A percentile compares a stretch with the other conserved stretches of the same genome.
Conservation (phyloP, 2,329 filamentous ascomycete species). For the Cladosporium austrohemisphaericum region DNA sequence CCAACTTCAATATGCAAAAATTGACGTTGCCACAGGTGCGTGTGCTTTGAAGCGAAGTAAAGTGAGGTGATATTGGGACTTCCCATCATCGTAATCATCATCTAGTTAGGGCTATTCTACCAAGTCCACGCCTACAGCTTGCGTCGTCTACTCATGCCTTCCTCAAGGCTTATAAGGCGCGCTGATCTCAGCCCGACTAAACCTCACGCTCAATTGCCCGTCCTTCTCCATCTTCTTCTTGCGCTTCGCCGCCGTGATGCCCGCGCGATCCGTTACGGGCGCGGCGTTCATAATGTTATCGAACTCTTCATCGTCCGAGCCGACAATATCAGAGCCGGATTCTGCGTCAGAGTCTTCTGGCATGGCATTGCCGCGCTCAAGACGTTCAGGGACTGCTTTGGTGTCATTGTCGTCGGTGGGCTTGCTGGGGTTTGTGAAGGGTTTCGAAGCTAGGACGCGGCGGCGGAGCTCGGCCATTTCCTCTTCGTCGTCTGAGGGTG, state of each 20-base stretch:
- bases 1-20: too few species aligned
- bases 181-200: conserved; percentile 46
- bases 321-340: conserved; percentile 67
- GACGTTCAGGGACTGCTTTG: conserved; percentile 59
- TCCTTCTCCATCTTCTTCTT: conserved; percentile 49
- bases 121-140: too few species aligned
- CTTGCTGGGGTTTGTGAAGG: conserved; percentile 63
- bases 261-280: conserved; percentile 80
- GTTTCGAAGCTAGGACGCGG: conserved; percentile 85
- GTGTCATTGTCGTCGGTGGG: conserved; percentile 33
- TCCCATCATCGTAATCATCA: too few species aligned
- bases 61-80: too few species aligned
- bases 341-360: conserved; percentile 60
- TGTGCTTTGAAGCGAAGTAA: too few species aligned
- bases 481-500: conserved; percentile 73
- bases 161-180: too few species aligned
- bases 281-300: conserved; percentile 91
- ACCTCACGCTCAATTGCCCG: conserved; percentile 42
- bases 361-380: conserved; percentile 48
- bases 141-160: too few species aligned
- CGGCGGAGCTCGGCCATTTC: conserved; percentile 90
- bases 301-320: conserved; percentile 69
- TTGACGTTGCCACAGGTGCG: too few species aligned
- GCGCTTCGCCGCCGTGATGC: conserved; percentile 61
- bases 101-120: too few species aligned